Evolutionary conservation across 306 rosid genomes (phyloP).

Genomic region (Erythrophleum fordii): DNA sequence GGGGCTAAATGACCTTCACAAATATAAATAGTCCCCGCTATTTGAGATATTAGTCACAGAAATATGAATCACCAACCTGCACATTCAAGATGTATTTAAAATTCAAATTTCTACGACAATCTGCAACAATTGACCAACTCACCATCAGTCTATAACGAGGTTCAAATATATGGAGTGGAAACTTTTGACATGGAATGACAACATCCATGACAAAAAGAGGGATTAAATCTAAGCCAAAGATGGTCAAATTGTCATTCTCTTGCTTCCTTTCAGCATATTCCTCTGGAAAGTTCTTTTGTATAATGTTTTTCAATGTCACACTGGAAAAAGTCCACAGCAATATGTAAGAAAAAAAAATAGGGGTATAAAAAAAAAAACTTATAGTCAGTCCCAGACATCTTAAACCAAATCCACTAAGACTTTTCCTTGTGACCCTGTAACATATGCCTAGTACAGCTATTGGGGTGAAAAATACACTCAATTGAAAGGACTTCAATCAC

Average conservation of each 20-base stretch:
- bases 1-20: not conserved
- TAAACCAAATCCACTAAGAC: conserved; percentile 28
- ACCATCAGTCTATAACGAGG: conserved; percentile 99
- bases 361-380: conserved; percentile 22
- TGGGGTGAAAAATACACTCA: not conserved
- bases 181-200: conserved; percentile 90
- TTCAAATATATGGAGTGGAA: conserved; percentile 93
- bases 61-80: not conserved
- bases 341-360: not conserved
- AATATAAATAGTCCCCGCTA: too few relatives aligned
- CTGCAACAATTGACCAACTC: conserved; percentile 46
- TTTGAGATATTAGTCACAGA: not conserved
- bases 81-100: conserved; percentile 2
- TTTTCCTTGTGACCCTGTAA: conserved; percentile 6
- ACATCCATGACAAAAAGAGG: conserved; percentile 99
- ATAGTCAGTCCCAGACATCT: conserved; percentile 20
- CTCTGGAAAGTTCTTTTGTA: conserved; percentile 89
- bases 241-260: conserved; percentile 74
- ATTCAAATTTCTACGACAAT: conserved; percentile 4
- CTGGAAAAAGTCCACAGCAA: conserved; percentile 55
- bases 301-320: conserved; percentile 90
- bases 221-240: conserved; percentile 74
- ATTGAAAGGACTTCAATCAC: conserved; percentile 7
- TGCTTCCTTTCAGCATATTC: conserved; percentile 92
- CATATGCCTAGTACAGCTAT: conserved; percentile 23